Conservation (phyloP, 1,284 basidiomycete species). For the Tilletiaria anomala region DNA sequence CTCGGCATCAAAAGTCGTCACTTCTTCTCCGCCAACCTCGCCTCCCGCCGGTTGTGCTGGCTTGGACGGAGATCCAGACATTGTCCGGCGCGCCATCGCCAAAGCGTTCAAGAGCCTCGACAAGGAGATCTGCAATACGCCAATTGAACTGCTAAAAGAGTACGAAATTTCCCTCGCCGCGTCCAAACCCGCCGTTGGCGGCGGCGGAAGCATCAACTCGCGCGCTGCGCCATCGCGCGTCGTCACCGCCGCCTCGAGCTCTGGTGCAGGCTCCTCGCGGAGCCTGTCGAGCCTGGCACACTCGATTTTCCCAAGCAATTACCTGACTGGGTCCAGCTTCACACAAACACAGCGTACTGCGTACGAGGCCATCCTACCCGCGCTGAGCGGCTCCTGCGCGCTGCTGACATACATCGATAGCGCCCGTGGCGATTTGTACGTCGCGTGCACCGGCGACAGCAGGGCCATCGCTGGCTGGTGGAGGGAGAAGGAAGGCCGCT, state of each 20-base stretch:
- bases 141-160: slow-evolving; percentile 54
- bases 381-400: slow-evolving; percentile 32
- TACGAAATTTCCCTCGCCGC: slow-evolving; percentile 37
- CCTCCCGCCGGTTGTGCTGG: slow-evolving; percentile 4
- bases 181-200: too few species aligned
- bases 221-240: neutral
- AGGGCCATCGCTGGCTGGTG: slow-evolving; percentile 89
- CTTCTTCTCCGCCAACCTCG: neutral
- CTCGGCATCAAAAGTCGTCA: neutral
- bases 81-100: slow-evolving; percentile 58
- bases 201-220: too few species aligned
- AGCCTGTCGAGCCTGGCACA: slow-evolving; percentile 29
- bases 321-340: slow-evolving; percentile 11
- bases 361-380: slow-evolving; percentile 34
- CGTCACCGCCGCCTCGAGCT: neutral
- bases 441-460: slow-evolving; percentile 79
- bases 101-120: slow-evolving; percentile 66
- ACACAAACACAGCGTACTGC: slow-evolving; percentile 30
- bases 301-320: slow-evolving; percentile 30
- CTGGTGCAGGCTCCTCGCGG: slow-evolving; percentile 1
- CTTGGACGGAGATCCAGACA: slow-evolving; percentile 50
- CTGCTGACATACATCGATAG: slow-evolving; percentile 36
- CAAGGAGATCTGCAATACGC: slow-evolving; percentile 58
- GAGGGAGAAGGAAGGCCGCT: slow-evolving; percentile 45
- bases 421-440: slow-evolving; percentile 34